Evolutionary conservation across 192 early-diverging fungal species (phyloP).

Genomic region (Polychytrium aggregatum): DNA sequence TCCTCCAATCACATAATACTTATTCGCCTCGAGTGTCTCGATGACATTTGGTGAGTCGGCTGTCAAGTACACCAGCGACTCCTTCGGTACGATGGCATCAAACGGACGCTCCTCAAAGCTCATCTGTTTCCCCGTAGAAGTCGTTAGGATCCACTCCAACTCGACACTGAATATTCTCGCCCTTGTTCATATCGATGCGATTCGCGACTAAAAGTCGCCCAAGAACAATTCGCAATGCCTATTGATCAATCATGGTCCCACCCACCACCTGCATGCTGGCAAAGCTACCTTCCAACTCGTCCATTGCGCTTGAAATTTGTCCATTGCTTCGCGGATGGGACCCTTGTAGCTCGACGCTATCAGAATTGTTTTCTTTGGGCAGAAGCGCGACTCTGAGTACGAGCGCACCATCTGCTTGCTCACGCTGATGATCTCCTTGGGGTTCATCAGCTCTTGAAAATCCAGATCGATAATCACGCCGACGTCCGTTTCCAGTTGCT

Average conservation of each 20-base stretch:
- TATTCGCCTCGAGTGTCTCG: slow-evolving; percentile 53
- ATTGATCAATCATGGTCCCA: background rate
- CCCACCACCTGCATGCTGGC: slow-evolving; percentile 59
- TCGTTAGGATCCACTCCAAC: background rate
- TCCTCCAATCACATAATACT: slow-evolving; percentile 84
- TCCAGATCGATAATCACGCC: slow-evolving; percentile 64
- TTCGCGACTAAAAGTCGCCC: slow-evolving; percentile 22
- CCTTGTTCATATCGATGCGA: slow-evolving; percentile 18
- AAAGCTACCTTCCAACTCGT: slow-evolving; percentile 43
- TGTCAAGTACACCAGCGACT: slow-evolving; percentile 73
- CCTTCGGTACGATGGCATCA: slow-evolving; percentile 17
- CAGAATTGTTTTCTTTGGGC: slow-evolving; percentile 49
- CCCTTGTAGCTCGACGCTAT: slow-evolving; percentile 20
- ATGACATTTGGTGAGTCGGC: slow-evolving; percentile 76
- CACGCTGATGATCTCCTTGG: slow-evolving; percentile 33
- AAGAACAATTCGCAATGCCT: slow-evolving; percentile 16
- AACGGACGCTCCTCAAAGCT: background rate
- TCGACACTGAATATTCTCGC: background rate
- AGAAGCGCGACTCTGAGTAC: background rate
- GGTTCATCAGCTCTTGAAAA: slow-evolving; percentile 62
- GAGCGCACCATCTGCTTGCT: background rate
- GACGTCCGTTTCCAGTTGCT: slow-evolving; percentile 35
- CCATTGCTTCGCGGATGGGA: slow-evolving; percentile 64
- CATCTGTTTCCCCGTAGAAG: background rate
- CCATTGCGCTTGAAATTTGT: slow-evolving; percentile 42